phyloP scores from a whole-genome alignment of 805 yeast genomes.

The Saccharomycopsis sp. region DNA sequence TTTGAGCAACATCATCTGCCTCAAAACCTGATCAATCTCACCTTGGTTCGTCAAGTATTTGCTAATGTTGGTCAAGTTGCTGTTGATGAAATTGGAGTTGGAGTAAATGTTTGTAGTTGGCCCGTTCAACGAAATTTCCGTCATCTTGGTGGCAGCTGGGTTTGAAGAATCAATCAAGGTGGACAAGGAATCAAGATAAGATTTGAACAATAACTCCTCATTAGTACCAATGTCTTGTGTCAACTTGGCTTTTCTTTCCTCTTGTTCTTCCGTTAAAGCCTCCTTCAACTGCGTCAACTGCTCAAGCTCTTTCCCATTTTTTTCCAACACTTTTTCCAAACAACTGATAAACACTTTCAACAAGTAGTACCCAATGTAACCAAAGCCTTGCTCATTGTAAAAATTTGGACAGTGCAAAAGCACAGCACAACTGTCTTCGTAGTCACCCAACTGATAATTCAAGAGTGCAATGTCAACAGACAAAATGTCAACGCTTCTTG shows the following conservation, averaged over 20 bases:
- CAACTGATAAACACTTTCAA: slow-evolving; percentile 63
- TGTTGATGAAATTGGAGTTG: slow-evolving; percentile 19
- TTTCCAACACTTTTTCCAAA: slow-evolving; percentile 35
- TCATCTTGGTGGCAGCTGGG: slow-evolving; percentile 14
- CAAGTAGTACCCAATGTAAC: slow-evolving; percentile 53
- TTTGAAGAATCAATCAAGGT: slow-evolving; percentile 23
- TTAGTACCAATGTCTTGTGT: background rate
- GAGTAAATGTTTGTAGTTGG: background rate
- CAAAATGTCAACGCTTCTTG: slow-evolving; percentile 61
- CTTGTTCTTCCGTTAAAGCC: slow-evolving; percentile 10
- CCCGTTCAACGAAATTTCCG: slow-evolving; percentile 8
- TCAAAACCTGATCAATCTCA: slow-evolving; percentile 22
- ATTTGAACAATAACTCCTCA: slow-evolving; percentile 27
- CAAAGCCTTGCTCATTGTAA: slow-evolving; percentile 69
- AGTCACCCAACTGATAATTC: slow-evolving; percentile 48
- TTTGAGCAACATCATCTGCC: slow-evolving; percentile 22
- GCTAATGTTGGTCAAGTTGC: slow-evolving; percentile 16
- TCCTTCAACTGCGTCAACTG: background rate
- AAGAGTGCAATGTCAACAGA: slow-evolving; percentile 73
- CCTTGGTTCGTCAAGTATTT: slow-evolving; percentile 23
- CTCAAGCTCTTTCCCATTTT: slow-evolving; percentile 1
- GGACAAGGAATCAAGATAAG: slow-evolving; percentile 35
- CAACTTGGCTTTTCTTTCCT: slow-evolving; percentile 19
- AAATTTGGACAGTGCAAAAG: slow-evolving; percentile 61
- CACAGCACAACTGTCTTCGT: slow-evolving; percentile 50